Conservation (phyloP, 2,329 filamentous ascomycete species). For the Coniosporium tulheliwenetii region DNA sequence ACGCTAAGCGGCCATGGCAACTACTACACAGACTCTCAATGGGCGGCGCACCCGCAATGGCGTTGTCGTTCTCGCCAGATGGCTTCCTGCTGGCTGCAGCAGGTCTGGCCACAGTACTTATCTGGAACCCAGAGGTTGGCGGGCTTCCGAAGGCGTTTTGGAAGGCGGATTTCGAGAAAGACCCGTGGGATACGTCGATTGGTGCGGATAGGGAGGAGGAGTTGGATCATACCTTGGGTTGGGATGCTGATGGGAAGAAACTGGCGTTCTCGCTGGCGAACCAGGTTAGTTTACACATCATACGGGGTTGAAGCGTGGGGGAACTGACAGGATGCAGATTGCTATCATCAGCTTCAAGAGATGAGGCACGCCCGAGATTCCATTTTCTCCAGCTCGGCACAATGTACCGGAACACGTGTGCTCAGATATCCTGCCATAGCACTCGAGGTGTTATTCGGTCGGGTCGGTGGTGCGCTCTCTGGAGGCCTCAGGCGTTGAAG, state of each 20-base stretch:
- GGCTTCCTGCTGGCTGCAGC: constrained; percentile 27
- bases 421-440: too few relatives aligned
- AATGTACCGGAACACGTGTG: too few relatives aligned
- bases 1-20: constrained; percentile 9
- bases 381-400: too few relatives aligned
- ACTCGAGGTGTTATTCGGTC: too few relatives aligned
- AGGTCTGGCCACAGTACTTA: constrained; percentile 24
- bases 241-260: constrained; percentile 38
- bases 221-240: constrained; percentile 24
- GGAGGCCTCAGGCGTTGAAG: too few relatives aligned
- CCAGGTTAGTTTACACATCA: constrained; percentile 21
- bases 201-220: constrained; percentile 5
- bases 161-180: not conserved
- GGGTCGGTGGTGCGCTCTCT: too few relatives aligned
- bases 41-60: constrained; percentile 16
- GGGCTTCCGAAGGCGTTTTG: constrained; percentile 1
- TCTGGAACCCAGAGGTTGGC: constrained; percentile 21
- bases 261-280: constrained; percentile 33
- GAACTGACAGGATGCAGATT: constrained; percentile 3
- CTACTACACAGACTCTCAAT: constrained; percentile 9
- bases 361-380: not conserved
- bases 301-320: not conserved
- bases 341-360: constrained; percentile 7
- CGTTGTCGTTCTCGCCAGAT: constrained; percentile 28
- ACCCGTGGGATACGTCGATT: constrained; percentile 3